A percentile compares a stretch with the other conserved stretches of the same genome.
phyloP scores from a whole-genome alignment of 331 rosid genomes.

The Pyracantha coccinea region DNA sequence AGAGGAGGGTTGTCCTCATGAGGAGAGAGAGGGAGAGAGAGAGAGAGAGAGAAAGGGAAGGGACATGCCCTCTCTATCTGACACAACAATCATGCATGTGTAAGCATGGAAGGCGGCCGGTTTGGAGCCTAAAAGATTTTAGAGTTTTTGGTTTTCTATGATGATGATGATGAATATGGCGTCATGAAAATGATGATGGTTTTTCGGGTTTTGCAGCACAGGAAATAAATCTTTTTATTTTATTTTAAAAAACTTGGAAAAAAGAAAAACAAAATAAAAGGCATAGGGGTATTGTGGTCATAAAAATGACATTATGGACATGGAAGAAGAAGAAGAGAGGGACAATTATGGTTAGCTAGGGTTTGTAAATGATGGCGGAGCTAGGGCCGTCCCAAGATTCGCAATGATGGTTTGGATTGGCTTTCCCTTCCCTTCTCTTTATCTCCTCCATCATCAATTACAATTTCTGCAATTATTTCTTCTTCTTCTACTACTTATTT shows the following conservation, averaged over 20 bases:
- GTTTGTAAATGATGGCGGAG: slow-evolving; percentile 81
- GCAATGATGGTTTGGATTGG: slow-evolving; percentile 99
- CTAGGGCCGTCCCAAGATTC: slow-evolving; percentile 95
- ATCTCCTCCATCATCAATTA: slow-evolving; percentile 40
- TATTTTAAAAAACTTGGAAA: background rate
- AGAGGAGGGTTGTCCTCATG: background rate
- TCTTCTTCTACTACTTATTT: slow-evolving; percentile 18
- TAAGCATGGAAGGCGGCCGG: slow-evolving; percentile 98
- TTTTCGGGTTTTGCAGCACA: background rate
- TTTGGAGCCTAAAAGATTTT: slow-evolving; percentile 54
- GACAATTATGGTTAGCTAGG: slow-evolving; percentile 69
- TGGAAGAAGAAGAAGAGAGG: slow-evolving; percentile 23
- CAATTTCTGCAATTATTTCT: background rate
- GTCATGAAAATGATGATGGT: slow-evolving; percentile 59
- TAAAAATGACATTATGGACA: background rate
- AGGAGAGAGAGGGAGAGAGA: background rate
- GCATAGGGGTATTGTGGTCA: slow-evolving; percentile 32
- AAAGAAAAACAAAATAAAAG: background rate
- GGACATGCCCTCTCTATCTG: slow-evolving; percentile 64
- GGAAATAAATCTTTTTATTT: too few relatives aligned
- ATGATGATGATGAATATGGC: slow-evolving; percentile 50
- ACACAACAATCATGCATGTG: slow-evolving; percentile 93
- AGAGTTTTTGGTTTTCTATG: slow-evolving; percentile 28
- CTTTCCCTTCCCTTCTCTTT: slow-evolving; percentile 34
- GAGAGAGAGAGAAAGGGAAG: slow-evolving; percentile 14